A percentile compares a stretch with the other conserved stretches of the same genome.
Evolutionary conservation across 768 basidiomycete species (phyloP).

Genomic region (Melanogaster broomeanus): DNA sequence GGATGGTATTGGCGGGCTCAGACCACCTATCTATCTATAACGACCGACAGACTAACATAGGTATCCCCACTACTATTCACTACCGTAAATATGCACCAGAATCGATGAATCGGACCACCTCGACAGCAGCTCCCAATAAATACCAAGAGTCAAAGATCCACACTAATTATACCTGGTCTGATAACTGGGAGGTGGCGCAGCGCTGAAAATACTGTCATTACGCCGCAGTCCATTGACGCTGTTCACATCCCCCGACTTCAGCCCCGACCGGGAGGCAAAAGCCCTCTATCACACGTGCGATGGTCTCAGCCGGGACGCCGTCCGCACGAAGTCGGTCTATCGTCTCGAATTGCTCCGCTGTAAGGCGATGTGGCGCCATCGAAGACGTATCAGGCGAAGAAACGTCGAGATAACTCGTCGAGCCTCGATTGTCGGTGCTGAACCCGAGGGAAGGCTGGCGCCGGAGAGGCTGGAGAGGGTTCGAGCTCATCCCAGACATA

Average conservation of each 20-base stretch:
- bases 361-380: constrained; percentile 6
- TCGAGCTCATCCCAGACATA: background rate
- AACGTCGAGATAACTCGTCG: background rate
- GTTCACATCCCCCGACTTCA: background rate
- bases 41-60: too few relatives aligned
- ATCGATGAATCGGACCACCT: too few relatives aligned
- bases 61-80: too few relatives aligned
- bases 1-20: too few relatives aligned
- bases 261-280: background rate
- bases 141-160: background rate
- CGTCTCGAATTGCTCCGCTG: constrained; percentile 11
- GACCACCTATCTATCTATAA: too few relatives aligned
- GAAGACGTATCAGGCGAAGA: background rate
- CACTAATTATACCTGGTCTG: constrained; percentile 4
- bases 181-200: constrained; percentile 22
- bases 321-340: constrained; percentile 9
- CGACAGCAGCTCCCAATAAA: background rate
- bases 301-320: constrained; percentile 14
- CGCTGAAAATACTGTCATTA: constrained; percentile 2
- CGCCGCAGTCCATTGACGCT: background rate
- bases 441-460: background rate
- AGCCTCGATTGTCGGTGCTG: background rate
- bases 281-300: constrained; percentile 15
- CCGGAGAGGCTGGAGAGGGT: constrained; percentile 4
- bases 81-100: too few relatives aligned